These are phyloP conservation scores for Botrytis aclada DNA, from an alignment of 2,329 filamentous ascomycete genomes.

Conservation along the genomic window DNA sequence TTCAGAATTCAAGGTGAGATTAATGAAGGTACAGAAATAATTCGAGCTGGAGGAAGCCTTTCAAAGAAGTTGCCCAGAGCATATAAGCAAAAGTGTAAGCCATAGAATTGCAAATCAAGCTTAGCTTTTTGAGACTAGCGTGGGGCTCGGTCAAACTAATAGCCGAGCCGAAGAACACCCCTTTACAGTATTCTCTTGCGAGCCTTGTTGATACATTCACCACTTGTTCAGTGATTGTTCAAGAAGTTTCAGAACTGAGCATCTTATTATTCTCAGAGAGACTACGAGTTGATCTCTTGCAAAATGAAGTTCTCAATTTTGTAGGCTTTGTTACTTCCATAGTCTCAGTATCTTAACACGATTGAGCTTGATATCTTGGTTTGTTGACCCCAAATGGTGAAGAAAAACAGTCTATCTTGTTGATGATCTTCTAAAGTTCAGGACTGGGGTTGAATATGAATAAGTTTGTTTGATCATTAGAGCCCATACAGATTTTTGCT, in stretches of 20 bases:
- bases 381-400: neutral
- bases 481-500: neutral
- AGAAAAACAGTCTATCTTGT: neutral
- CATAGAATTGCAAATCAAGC: constrained; percentile 2
- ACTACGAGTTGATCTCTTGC: neutral
- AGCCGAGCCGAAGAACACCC: neutral
- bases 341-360: neutral
- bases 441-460: neutral
- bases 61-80: constrained; percentile 10
- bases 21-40: constrained; percentile 17
- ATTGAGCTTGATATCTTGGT: neutral
- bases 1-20: constrained; percentile 7
- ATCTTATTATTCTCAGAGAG: neutral
- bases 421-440: neutral
- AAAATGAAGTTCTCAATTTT: neutral
- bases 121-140: constrained; percentile 10
- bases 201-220: neutral
- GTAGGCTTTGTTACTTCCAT: neutral
- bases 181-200: neutral
- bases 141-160: neutral
- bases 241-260: neutral
- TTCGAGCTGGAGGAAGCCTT: constrained; percentile 1
- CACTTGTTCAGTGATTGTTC: neutral
- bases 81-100: constrained; percentile 12
- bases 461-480: neutral